phyloP scores from a whole-genome alignment of 2,329 filamentous ascomycete species.

The Diatrype stigma region DNA sequence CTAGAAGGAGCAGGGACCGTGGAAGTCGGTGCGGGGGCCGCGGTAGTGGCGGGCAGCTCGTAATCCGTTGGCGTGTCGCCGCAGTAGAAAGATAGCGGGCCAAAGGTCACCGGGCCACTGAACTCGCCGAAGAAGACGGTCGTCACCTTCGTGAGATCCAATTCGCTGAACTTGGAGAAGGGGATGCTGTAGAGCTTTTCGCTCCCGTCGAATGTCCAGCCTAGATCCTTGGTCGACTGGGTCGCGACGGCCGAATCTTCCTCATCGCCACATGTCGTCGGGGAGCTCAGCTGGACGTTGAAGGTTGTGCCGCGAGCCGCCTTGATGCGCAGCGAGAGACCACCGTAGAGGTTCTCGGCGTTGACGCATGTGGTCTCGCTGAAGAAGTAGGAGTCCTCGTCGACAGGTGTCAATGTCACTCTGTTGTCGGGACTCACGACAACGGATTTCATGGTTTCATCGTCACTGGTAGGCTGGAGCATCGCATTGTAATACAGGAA shows the following conservation, averaged over 20 bases:
- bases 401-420: slow-evolving; percentile 47
- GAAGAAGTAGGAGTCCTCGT: slow-evolving; percentile 53
- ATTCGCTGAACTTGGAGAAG: slow-evolving; percentile 45
- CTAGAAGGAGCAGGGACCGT: slow-evolving; percentile 48
- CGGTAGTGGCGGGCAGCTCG: slow-evolving; percentile 36
- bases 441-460: slow-evolving; percentile 52
- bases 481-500: slow-evolving; percentile 60
- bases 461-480: slow-evolving; percentile 51
- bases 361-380: slow-evolving; percentile 52
- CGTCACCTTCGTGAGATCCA: slow-evolving; percentile 49
- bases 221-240: slow-evolving; percentile 44
- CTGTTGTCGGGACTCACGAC: slow-evolving; percentile 47
- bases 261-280: slow-evolving; percentile 38
- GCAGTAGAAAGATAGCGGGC: slow-evolving; percentile 57
- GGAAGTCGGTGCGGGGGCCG: slow-evolving; percentile 37
- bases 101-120: slow-evolving; percentile 44
- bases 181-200: slow-evolving; percentile 57
- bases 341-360: slow-evolving; percentile 46
- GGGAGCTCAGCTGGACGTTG: slow-evolving; percentile 47
- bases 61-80: slow-evolving; percentile 47
- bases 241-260: slow-evolving; percentile 30
- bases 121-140: slow-evolving; percentile 48
- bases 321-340: slow-evolving; percentile 52
- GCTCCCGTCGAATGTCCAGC: slow-evolving; percentile 57
- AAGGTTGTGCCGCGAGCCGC: slow-evolving; percentile 48